phyloP scores from a whole-genome alignment of 2,329 filamentous ascomycete species.

The Paracamarosporium sp. region DNA sequence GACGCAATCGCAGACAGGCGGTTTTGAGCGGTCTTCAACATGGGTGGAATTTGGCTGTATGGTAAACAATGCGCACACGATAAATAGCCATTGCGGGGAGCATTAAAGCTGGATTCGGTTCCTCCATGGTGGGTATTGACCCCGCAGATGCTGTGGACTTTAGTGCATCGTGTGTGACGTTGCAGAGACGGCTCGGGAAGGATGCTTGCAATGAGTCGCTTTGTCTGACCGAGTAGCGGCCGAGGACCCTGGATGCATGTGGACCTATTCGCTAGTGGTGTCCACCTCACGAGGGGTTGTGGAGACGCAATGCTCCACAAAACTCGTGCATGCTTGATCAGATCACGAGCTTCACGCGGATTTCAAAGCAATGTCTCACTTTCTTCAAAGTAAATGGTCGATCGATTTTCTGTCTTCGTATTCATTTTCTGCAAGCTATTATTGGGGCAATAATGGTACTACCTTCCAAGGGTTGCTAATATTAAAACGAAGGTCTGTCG shows the following conservation, averaged over 20 bases:
- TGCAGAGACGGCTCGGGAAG: neutral
- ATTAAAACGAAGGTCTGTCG: too few relatives aligned
- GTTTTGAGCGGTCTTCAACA: conserved; percentile 14
- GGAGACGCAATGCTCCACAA: neutral
- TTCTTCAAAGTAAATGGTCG: too few relatives aligned
- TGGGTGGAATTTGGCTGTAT: conserved; percentile 13
- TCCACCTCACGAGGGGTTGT: neutral
- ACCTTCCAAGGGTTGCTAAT: too few relatives aligned
- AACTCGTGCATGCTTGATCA: neutral
- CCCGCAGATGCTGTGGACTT: neutral
- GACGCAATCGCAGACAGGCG: conserved; percentile 20
- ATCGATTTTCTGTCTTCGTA: too few relatives aligned
- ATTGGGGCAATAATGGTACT: too few relatives aligned
- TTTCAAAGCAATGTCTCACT: too few relatives aligned
- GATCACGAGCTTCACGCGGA: neutral
- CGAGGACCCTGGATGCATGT: neutral
- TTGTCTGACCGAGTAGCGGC: neutral
- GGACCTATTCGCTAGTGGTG: too few relatives aligned
- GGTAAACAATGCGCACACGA: neutral
- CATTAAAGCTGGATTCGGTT: too few relatives aligned
- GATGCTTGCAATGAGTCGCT: neutral
- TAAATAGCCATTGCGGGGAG: neutral
- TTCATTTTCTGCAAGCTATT: too few relatives aligned
- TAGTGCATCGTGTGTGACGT: neutral
- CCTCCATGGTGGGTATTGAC: too few relatives aligned